Evolutionary conservation across 192 early-diverging fungal species (phyloP).

Genomic region (Rhizophagus prolifer): DNA sequence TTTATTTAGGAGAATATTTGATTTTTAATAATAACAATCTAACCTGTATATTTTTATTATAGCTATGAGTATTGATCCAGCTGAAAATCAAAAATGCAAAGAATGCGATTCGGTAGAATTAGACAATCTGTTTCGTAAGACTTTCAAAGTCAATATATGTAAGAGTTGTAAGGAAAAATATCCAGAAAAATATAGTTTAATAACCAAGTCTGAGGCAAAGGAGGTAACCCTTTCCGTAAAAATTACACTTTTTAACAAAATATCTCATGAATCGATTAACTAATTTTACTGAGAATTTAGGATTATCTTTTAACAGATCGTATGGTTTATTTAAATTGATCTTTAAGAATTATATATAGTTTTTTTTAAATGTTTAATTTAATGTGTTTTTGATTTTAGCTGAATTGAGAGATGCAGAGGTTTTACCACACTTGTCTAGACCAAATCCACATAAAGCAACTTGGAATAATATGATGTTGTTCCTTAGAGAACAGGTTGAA

Average conservation of each 20-base stretch:
- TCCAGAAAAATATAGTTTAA: constrained; percentile 87
- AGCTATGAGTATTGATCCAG: constrained; percentile 50
- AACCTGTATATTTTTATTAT: constrained; percentile 22
- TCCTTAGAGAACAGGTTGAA: constrained; percentile 85
- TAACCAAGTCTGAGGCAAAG: constrained; percentile 96
- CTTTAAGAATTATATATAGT: neutral
- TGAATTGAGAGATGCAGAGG: constrained; percentile 77
- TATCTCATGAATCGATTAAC: neutral
- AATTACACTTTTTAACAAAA: neutral
- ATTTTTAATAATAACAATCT: constrained; percentile 15
- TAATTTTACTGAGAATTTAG: constrained; percentile 29
- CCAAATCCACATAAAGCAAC: constrained; percentile 94
- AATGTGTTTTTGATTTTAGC: constrained; percentile 35
- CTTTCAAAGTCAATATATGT: constrained; percentile 81
- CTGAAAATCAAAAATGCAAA: constrained; percentile 68
- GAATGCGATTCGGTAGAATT: constrained; percentile 86
- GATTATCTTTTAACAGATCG: constrained; percentile 96
- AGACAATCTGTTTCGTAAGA: constrained; percentile 66
- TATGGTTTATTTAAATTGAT: constrained; percentile 29
- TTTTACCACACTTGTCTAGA: constrained; percentile 81
- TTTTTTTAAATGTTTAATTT: neutral
- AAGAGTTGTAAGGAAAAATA: constrained; percentile 65
- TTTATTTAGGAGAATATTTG: neutral
- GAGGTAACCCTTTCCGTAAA: constrained; percentile 45
- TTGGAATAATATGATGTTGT: constrained; percentile 97